phyloP scores from a whole-genome alignment of 768 basidiomycete genomes.

The Cubamyces lactineus region DNA sequence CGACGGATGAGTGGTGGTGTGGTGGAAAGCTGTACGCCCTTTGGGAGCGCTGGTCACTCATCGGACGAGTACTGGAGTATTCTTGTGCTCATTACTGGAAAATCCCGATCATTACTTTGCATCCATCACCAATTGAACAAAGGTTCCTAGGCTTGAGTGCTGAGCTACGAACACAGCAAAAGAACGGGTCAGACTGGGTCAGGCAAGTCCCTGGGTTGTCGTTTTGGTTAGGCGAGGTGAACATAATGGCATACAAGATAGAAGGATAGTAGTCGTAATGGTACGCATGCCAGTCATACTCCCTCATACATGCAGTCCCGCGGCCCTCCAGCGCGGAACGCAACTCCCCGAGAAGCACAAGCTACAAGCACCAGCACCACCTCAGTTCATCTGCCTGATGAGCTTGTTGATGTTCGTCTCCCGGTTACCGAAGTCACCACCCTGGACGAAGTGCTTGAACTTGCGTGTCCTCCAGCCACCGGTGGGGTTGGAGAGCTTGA shows the following conservation, averaged over 20 bases:
- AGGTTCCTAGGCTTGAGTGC: too few relatives aligned
- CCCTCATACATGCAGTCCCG: slow-evolving; percentile 24
- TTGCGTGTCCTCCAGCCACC: slow-evolving; percentile 98
- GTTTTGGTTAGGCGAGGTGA: slow-evolving; percentile 25
- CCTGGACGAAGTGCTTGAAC: slow-evolving; percentile 96
- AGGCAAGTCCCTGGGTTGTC: not conserved
- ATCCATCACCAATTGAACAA: too few relatives aligned
- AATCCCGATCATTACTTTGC: too few relatives aligned
- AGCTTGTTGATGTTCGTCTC: slow-evolving; percentile 98
- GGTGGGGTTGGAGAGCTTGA: slow-evolving; percentile 99
- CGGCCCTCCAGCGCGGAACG: slow-evolving; percentile 14
- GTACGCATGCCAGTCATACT: slow-evolving; percentile 32
- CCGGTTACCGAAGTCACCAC: slow-evolving; percentile 97
- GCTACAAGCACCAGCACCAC: slow-evolving; percentile 2
- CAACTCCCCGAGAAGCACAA: slow-evolving; percentile 9
- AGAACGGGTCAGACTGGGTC: not conserved
- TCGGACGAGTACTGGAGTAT: too few relatives aligned
- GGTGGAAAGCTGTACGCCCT: not conserved
- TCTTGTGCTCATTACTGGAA: too few relatives aligned
- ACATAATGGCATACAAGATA: slow-evolving; percentile 36
- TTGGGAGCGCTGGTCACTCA: too few relatives aligned
- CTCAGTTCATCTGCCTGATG: slow-evolving; percentile 91
- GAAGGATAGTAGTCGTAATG: slow-evolving; percentile 24
- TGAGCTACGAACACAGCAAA: too few relatives aligned
- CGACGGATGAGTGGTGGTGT: not conserved